A percentile compares a stretch with the other conserved stretches of the same genome.
Conservation (phyloP, 345 rosid species). For the Bruguiera parviflora region DNA sequence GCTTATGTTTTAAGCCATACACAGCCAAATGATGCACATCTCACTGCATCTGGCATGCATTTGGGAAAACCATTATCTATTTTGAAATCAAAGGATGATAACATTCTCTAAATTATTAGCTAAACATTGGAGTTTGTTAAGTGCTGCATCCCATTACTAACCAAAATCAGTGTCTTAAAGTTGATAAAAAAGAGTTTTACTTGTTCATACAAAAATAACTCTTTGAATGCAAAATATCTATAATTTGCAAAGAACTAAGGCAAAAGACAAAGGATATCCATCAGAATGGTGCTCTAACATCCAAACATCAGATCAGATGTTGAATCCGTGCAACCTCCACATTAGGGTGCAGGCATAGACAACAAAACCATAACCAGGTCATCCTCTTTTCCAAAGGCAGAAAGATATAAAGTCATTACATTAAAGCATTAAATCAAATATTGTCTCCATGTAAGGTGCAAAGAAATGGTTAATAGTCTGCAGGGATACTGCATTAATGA, state of each 20-base stretch:
- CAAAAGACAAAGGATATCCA: no score
- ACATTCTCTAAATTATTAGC: not conserved
- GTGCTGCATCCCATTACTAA: not conserved
- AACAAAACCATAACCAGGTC: not conserved
- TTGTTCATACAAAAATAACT: not conserved
- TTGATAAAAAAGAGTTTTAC: not conserved
- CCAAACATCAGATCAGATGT: constrained; percentile 5
- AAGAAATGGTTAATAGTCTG: not conserved
- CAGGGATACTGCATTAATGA: not conserved
- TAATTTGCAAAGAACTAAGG: no score
- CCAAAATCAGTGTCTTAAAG: not conserved
- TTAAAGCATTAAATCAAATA: not conserved
- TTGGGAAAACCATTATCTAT: not conserved
- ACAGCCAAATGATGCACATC: constrained; percentile 4
- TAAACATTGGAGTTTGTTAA: not conserved
- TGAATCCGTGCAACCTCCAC: not conserved
- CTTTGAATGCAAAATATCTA: no score
- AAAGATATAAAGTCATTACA: not conserved
- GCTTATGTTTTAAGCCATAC: constrained; percentile 2
- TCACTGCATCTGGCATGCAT: not conserved
- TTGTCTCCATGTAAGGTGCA: not conserved
- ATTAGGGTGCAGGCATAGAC: not conserved
- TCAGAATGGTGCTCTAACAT: not conserved
- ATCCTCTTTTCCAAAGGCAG: not conserved
- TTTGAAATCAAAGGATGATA: not conserved